Evolutionary conservation across 495 filamentous ascomycete genomes (phyloP).

Genomic region (Penicillium goetzii): DNA sequence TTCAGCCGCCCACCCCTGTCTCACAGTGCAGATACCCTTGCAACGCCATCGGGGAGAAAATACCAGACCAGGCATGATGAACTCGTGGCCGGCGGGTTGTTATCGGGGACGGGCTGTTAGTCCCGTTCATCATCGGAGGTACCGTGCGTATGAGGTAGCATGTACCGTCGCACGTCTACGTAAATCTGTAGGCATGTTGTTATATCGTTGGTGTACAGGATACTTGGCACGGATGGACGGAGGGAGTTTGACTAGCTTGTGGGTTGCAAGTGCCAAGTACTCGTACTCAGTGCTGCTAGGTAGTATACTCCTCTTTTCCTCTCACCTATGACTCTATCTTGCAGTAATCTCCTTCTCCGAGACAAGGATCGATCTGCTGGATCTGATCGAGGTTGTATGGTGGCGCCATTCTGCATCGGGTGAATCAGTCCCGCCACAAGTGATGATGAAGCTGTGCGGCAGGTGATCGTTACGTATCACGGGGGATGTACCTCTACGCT

Average conservation of each 20-base stretch:
- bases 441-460: not conserved
- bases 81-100: not conserved
- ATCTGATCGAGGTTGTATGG: not conserved
- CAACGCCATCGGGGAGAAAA: slow-evolving; percentile 3
- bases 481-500: not conserved
- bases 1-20: not conserved
- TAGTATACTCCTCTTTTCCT: no score
- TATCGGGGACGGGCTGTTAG: not conserved
- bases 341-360: not conserved
- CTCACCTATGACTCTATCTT: not conserved
- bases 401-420: slow-evolving; percentile 30
- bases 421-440: slow-evolving; percentile 26
- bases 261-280: not conserved
- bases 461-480: not conserved
- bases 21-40: not conserved
- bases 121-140: not conserved
- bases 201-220: not conserved
- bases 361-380: not conserved
- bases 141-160: not conserved
- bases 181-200: not conserved
- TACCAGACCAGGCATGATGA: slow-evolving; percentile 13
- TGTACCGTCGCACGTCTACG: not conserved
- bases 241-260: not conserved
- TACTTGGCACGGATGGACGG: not conserved
- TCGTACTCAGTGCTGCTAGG: not conserved